A percentile compares a stretch with the other conserved stretches of the same genome.
These are phyloP conservation scores for Chenopodium berlandieri DNA, from an alignment of 148 eudicot genomes.

Conservation along the genomic window DNA sequence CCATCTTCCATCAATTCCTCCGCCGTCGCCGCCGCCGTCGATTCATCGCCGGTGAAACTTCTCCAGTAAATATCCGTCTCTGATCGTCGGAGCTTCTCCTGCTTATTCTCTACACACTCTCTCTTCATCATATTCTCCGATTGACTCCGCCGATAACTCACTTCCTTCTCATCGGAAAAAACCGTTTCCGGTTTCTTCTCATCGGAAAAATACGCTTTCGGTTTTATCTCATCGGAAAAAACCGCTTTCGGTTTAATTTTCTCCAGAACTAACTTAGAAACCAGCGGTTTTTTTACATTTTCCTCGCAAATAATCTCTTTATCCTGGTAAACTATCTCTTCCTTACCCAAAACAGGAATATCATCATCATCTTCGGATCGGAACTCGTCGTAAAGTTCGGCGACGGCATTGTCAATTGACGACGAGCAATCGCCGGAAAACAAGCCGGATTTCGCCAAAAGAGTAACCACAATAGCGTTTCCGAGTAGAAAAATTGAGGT, in stretches of 20 bases:
- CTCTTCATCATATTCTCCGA: constrained; percentile 42
- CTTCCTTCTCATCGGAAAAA: constrained; percentile 1
- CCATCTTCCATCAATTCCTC: constrained; percentile 32
- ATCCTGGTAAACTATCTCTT: constrained; percentile 53
- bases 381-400: constrained; percentile 38
- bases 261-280: neutral
- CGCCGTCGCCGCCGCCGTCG: constrained; percentile 12
- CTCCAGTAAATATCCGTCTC: constrained; percentile 49
- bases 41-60: constrained; percentile 17
- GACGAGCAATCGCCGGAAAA: constrained; percentile 15
- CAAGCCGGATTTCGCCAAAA: constrained; percentile 60
- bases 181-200: constrained; percentile 13
- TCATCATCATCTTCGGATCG: constrained; percentile 18
- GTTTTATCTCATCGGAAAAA: too few species aligned
- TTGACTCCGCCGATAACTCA: constrained; percentile 35
- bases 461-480: constrained; percentile 68
- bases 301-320: constrained; percentile 60
- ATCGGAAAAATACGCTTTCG: neutral
- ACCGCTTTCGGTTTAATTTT: constrained; percentile 12
- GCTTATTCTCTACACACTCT: constrained; percentile 3
- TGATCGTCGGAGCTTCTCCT: constrained; percentile 48
- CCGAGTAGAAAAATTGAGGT: constrained; percentile 59
- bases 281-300: neutral
- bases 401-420: constrained; percentile 25
- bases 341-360: constrained; percentile 5